Evolutionary conservation across 495 filamentous ascomycete genomes (phyloP).

Genomic region (Tuber magnatum): DNA sequence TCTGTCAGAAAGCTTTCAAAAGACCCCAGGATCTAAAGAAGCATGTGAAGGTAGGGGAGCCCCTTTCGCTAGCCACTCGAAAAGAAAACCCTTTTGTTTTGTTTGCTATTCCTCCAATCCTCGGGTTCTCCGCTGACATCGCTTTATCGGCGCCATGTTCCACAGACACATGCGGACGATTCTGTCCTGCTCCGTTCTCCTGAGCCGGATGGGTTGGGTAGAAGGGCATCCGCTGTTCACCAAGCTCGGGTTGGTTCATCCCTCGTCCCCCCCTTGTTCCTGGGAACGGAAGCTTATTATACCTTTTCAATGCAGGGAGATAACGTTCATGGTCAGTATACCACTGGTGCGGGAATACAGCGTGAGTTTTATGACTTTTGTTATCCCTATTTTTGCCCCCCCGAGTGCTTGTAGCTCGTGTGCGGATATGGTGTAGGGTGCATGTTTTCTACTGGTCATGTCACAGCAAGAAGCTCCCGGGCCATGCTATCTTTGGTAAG

Average conservation of each 20-base stretch:
- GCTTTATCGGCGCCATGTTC: slow-evolving; percentile 42
- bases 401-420: too few species aligned
- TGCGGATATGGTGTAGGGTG: not conserved
- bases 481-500: not conserved
- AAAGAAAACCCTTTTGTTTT: slow-evolving; percentile 24
- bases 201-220: slow-evolving; percentile 46
- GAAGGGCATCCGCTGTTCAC: slow-evolving; percentile 36
- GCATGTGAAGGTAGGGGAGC: slow-evolving; percentile 69
- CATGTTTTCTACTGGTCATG: not conserved
- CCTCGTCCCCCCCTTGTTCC: slow-evolving; percentile 35
- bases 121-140: slow-evolving; percentile 41
- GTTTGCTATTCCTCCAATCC: slow-evolving; percentile 25
- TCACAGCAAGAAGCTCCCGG: too few species aligned
- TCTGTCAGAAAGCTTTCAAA: slow-evolving; percentile 98
- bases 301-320: slow-evolving; percentile 37
- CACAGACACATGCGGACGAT: slow-evolving; percentile 90
- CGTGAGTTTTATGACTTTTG: slow-evolving; percentile 29
- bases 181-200: slow-evolving; percentile 77
- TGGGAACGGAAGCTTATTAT: slow-evolving; percentile 34
- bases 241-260: slow-evolving; percentile 38
- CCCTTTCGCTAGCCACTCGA: slow-evolving; percentile 36
- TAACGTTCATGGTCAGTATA: slow-evolving; percentile 42
- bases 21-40: slow-evolving; percentile 98
- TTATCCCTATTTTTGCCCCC: not conserved
- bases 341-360: slow-evolving; percentile 38